phyloP scores from a whole-genome alignment of 1,139 yeast genomes.

The Sugiyamaella pinicola region DNA sequence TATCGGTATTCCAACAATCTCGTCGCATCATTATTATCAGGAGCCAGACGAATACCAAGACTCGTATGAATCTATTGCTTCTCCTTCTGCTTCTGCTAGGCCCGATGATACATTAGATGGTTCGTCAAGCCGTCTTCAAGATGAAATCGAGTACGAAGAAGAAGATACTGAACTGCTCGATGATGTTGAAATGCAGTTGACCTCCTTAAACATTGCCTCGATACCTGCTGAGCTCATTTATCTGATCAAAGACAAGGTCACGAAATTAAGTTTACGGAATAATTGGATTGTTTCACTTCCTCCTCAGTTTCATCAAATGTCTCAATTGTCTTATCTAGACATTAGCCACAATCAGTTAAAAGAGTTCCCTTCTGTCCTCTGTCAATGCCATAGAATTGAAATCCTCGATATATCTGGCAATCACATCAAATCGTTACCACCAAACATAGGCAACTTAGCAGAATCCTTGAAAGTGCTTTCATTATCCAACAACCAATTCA shows the following conservation, averaged over 20 bases:
- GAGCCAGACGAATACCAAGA: neutral
- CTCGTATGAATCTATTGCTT: neutral
- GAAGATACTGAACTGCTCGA: conserved; percentile 26
- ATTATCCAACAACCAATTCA: conserved; percentile 61
- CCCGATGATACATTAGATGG: conserved; percentile 6
- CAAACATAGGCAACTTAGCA: conserved; percentile 46
- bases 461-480: conserved; percentile 53
- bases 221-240: conserved; percentile 48
- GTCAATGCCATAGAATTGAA: conserved; percentile 52
- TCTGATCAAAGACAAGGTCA: conserved; percentile 47
- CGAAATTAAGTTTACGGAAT: conserved; percentile 56
- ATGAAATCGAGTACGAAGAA: conserved; percentile 24
- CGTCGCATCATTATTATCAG: too few relatives aligned
- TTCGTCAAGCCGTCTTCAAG: neutral
- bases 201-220: conserved; percentile 42
- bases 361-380: conserved; percentile 54
- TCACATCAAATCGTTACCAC: conserved; percentile 50
- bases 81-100: neutral
- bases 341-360: conserved; percentile 61
- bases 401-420: conserved; percentile 71
- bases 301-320: conserved; percentile 48
- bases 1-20: neutral
- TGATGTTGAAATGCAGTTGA: conserved; percentile 36
- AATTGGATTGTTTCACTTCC: conserved; percentile 57
- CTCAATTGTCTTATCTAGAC: conserved; percentile 62